Evolutionary conservation across 2,329 filamentous ascomycete genomes (phyloP).

Genomic region (Fusarium guadeloupense): DNA sequence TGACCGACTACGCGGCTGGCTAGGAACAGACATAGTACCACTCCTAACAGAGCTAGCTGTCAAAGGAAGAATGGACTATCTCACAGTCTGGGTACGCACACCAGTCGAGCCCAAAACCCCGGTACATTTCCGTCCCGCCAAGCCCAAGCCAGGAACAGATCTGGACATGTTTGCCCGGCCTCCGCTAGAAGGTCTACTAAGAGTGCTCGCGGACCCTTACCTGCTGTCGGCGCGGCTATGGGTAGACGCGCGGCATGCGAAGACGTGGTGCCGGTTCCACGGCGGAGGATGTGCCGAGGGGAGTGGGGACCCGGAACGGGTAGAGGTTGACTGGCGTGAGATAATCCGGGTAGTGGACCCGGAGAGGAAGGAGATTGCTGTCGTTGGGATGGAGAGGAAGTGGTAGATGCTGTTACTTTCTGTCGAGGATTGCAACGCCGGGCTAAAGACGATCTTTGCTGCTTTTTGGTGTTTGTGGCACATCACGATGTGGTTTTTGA

Average conservation of each 20-base stretch:
- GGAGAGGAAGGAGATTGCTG: slow-evolving; percentile 41
- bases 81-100: slow-evolving; percentile 35
- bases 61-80: slow-evolving; percentile 43
- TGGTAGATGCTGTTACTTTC: slow-evolving; percentile 11
- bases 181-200: slow-evolving; percentile 50
- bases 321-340: slow-evolving; percentile 47
- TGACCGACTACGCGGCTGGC: slow-evolving; percentile 47
- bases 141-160: slow-evolving; percentile 22
- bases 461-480: slow-evolving; percentile 10
- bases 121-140: slow-evolving; percentile 6
- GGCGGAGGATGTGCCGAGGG: slow-evolving; percentile 30
- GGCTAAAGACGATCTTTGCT: not conserved
- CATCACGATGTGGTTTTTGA: slow-evolving; percentile 2
- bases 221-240: slow-evolving; percentile 52
- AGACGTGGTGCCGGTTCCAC: slow-evolving; percentile 56
- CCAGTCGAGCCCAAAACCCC: slow-evolving; percentile 15
- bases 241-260: slow-evolving; percentile 49
- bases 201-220: slow-evolving; percentile 57
- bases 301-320: slow-evolving; percentile 8
- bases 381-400: slow-evolving; percentile 27
- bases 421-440: not conserved
- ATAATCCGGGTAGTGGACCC: slow-evolving; percentile 46
- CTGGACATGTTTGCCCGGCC: slow-evolving; percentile 41
- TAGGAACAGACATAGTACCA: slow-evolving; percentile 43
- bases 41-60: slow-evolving; percentile 47